A percentile compares a stretch with the other conserved stretches of the same genome.
Conservation (phyloP, 169 alveolate species). For the Plasmodium chabaudi region DNA sequence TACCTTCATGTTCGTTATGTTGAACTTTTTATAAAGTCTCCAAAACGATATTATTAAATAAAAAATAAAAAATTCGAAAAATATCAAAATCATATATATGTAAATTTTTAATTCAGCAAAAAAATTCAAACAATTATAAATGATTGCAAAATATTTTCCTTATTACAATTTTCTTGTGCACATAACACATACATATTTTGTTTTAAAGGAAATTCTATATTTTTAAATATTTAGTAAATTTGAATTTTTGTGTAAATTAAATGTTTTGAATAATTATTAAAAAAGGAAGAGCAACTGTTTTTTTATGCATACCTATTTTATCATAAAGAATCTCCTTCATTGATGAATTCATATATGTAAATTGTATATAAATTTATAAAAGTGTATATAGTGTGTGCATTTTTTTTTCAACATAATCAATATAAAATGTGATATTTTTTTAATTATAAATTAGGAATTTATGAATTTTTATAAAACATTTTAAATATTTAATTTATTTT, state of each 20-base stretch:
- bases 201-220: slow-evolving; percentile 3
- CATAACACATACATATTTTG: background rate
- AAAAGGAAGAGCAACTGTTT: slow-evolving; percentile 2
- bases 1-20: too few species aligned
- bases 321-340: slow-evolving; percentile 8
- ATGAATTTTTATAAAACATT: slow-evolving; percentile 8
- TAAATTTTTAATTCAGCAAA: slow-evolving; percentile 23
- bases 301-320: slow-evolving; percentile 1
- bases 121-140: slow-evolving; percentile 13
- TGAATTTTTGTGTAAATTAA: slow-evolving; percentile 19
- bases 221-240: background rate
- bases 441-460: slow-evolving; percentile 16
- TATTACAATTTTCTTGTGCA: slow-evolving; percentile 17
- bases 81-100: background rate
- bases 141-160: background rate
- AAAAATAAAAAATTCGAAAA: slow-evolving; percentile 2
- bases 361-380: slow-evolving; percentile 9
- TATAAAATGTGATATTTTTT: slow-evolving; percentile 21
- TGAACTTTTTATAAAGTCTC: too few species aligned
- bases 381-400: slow-evolving; percentile 39
- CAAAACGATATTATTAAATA: too few species aligned
- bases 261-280: background rate
- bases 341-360: background rate
- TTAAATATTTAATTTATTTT: slow-evolving; percentile 27
- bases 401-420: slow-evolving; percentile 27